Evolutionary conservation across 1,284 basidiomycete genomes (phyloP).

Genomic region (Cystobasidiaceae sp.): DNA sequence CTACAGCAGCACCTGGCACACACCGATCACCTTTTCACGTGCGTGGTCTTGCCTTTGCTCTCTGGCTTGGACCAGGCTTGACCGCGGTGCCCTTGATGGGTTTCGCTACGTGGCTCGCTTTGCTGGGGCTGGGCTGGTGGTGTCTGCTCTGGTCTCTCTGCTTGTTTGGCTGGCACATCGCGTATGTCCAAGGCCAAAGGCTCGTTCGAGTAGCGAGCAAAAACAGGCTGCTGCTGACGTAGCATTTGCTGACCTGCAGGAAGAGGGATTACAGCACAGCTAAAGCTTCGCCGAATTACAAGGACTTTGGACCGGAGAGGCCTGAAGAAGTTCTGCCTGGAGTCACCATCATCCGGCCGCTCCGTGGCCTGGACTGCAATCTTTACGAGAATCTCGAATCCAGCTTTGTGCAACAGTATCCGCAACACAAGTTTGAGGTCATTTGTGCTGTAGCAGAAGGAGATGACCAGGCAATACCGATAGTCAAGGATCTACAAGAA

Average conservation of each 20-base stretch:
- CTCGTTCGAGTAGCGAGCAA: no score
- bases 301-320: not conserved
- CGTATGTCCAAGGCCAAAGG: constrained; percentile 28
- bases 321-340: constrained; percentile 60
- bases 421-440: constrained; percentile 67
- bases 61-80: not conserved
- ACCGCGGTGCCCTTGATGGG: not conserved
- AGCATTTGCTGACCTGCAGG: no score
- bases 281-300: not conserved
- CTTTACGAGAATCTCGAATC: constrained; percentile 89
- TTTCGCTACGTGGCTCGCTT: constrained; percentile 1
- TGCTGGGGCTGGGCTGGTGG: constrained; percentile 15
- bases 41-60: no score
- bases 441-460: constrained; percentile 77
- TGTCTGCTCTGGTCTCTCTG: constrained; percentile 20
- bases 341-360: constrained; percentile 81
- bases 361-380: constrained; percentile 88
- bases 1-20: no score
- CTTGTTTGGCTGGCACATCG: constrained; percentile 26
- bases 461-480: constrained; percentile 70
- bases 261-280: not conserved
- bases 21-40: no score
- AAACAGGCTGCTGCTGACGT: no score
- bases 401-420: constrained; percentile 80
- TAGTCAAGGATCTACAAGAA: constrained; percentile 67